Conservation (phyloP, 345 rosid genomes). For the Citrus sinensis region DVS_A1.0 CM039166.1:824501-825000, state of each 20-base stretch:
- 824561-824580: not conserved
- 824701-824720: conserved; percentile 9
- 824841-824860: not conserved
- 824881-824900: not conserved
- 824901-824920: not conserved
- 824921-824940: not conserved
- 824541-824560: not conserved
- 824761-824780: conserved; percentile 38
- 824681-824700: not conserved
- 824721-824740: conserved; percentile 48
- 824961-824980: not conserved
- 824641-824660: not conserved
- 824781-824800: conserved; percentile 43
- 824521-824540: not conserved
- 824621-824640: not conserved
- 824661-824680: not conserved
- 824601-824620: not conserved
- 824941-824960: not conserved
- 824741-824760: conserved; percentile 32
- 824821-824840: not conserved
- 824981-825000: not conserved
- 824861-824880: not conserved
- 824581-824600: not conserved
- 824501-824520: not conserved
- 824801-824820: not conserved